Conservation (phyloP, 345 rosid species). For the Trapa bicornis region DNA sequence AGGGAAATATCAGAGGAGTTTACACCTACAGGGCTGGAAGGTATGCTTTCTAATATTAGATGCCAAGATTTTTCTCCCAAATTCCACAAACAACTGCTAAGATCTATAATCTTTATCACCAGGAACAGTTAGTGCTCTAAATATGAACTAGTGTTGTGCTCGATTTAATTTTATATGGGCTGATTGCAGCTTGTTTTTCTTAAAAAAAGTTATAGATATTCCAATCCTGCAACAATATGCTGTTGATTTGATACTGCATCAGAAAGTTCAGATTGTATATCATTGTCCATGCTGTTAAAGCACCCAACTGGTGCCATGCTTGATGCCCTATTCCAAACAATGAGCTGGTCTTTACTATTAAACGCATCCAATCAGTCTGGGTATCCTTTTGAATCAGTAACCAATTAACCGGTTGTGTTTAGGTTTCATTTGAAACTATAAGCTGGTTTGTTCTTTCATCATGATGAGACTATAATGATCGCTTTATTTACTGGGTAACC, state of each 20-base stretch:
- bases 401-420: background rate
- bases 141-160: background rate
- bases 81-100: background rate
- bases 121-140: background rate
- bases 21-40: constrained; percentile 89
- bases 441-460: background rate
- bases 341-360: background rate
- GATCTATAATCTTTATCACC: background rate
- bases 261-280: background rate
- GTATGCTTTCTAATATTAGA: constrained; percentile 18
- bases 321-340: background rate
- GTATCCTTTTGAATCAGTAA: background rate
- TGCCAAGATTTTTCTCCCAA: constrained; percentile 1
- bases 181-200: background rate
- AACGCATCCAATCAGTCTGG: background rate
- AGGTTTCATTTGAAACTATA: background rate
- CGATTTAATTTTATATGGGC: no score
- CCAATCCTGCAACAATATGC: background rate
- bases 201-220: background rate
- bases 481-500: no score
- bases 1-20: constrained; percentile 43
- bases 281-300: background rate
- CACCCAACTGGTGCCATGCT: background rate
- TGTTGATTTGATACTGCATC: background rate
- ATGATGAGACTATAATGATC: no score